Evolutionary conservation across 2,329 filamentous ascomycete genomes (phyloP).

Genomic region (Onygenales sp.): DNA sequence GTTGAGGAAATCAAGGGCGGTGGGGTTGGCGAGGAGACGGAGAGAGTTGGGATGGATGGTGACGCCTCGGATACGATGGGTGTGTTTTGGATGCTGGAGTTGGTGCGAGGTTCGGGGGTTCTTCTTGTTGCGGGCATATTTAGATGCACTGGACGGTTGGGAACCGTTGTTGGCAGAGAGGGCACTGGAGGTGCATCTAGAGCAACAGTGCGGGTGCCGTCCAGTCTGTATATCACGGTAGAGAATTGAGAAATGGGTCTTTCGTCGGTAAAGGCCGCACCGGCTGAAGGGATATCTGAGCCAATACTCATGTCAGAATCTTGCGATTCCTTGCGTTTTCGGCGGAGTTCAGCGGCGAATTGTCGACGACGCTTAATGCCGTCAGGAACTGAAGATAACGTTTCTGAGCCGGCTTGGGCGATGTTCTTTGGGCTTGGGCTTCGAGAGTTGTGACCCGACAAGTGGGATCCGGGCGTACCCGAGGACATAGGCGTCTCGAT

Average conservation of each 20-base stretch:
- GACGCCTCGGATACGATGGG: not conserved
- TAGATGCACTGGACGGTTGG: not conserved
- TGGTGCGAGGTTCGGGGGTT: not conserved
- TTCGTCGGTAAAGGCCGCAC: constrained; percentile 21
- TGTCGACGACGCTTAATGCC: constrained; percentile 20
- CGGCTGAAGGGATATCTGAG: constrained; percentile 6
- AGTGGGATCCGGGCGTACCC: constrained; percentile 8
- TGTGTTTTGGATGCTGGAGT: not conserved
- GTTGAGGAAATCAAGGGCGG: not conserved
- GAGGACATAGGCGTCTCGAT: not conserved
- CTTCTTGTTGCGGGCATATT: not conserved
- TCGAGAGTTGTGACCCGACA: not conserved
- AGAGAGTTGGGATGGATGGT: not conserved
- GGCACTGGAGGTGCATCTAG: not conserved
- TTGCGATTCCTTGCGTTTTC: constrained; percentile 14
- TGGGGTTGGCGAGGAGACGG: not conserved
- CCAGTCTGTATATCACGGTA: constrained; percentile 26
- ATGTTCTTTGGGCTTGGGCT: constrained; percentile 5
- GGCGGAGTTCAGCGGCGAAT: constrained; percentile 25
- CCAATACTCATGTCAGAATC: constrained; percentile 1
- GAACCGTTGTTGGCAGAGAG: not conserved
- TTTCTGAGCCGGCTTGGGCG: constrained; percentile 3
- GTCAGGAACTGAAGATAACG: constrained; percentile 5
- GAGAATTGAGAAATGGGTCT: constrained; percentile 32
- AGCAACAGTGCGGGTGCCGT: constrained; percentile 6